phyloP scores from a whole-genome alignment of 2,329 filamentous ascomycete genomes.

The Fusarium scirpi region DNA sequence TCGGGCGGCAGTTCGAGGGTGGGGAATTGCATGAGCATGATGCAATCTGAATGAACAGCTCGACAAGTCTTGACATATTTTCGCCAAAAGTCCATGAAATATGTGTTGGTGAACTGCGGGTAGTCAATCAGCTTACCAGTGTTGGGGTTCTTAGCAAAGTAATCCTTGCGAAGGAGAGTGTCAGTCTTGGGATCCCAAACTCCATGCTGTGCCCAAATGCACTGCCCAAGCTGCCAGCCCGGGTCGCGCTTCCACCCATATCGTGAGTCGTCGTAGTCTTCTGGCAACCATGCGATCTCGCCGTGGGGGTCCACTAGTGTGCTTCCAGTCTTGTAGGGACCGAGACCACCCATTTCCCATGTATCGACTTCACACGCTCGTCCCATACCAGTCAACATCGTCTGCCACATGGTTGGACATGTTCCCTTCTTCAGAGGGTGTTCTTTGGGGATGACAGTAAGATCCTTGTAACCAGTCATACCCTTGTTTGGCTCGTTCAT shows the following conservation, averaged over 20 bases:
- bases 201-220: slow-evolving; percentile 96
- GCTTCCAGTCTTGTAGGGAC: slow-evolving; percentile 88
- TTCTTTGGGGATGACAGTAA: slow-evolving; percentile 84
- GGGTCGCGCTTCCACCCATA: slow-evolving; percentile 93
- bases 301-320: slow-evolving; percentile 89
- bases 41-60: slow-evolving; percentile 79
- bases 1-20: slow-evolving; percentile 90
- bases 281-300: slow-evolving; percentile 83
- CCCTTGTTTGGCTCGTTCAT: slow-evolving; percentile 96
- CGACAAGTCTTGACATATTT: slow-evolving; percentile 81
- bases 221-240: slow-evolving; percentile 92
- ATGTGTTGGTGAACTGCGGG: slow-evolving; percentile 87
- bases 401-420: slow-evolving; percentile 93
- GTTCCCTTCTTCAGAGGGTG: slow-evolving; percentile 94
- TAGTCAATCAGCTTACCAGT: slow-evolving; percentile 83
- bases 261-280: slow-evolving; percentile 83
- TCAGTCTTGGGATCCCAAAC: slow-evolving; percentile 90
- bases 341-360: slow-evolving; percentile 94
- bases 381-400: slow-evolving; percentile 90
- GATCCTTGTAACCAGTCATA: slow-evolving; percentile 83
- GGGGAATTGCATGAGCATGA: slow-evolving; percentile 91
- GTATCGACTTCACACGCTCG: slow-evolving; percentile 89
- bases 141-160: slow-evolving; percentile 83
- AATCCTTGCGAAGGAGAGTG: slow-evolving; percentile 82
- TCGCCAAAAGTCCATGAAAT: slow-evolving; percentile 89